Base-by-base conservation (phyloP, 257 asterid genomes). In the Craterostigma plantagineum region DNA sequence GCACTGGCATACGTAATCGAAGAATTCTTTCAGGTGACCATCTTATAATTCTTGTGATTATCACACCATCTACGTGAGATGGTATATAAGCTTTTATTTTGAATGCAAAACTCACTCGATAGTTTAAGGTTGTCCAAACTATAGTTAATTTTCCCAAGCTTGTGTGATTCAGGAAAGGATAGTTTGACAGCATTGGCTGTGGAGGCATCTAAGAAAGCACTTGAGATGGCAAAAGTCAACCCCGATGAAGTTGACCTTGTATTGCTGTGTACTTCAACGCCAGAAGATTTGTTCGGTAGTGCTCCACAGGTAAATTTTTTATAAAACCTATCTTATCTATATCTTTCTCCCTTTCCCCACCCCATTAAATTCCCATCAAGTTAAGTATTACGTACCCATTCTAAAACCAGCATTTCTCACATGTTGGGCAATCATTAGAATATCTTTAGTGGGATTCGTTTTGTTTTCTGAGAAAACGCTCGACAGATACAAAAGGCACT, bases 241-340 rank as follows among this genome's bases (percentile, higher is more conserved):
- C 79, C 92, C 33, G 57, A 57, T 45, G 92, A 81, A 1, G 82
- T 85, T 33, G 91, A 85, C 63, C 92, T 81, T 49, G 62, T 85
- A 18, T 59, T 85, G 53, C 38, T 85, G 64, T 81, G 94, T 49
- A 75, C 91, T 55, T 85, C 96, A 23, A 85, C 96, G 35, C 96
- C 94, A 0, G 96, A 75, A 48, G 94, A 77, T 60, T 63, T 80
- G 34, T 85, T 84, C 53, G 96, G 94, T 38, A 73, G 85, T 63
- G 92, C 94, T 14, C 77, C 96, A 11, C 94, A 84, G 93, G 96
- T 80, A n/a, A n/a, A n/a, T n/a, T n/a, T n/a, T n/a, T n/a, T n/a
- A n/a, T n/a, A n/a, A n/a, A n/a, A n/a, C n/a, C n/a, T n/a, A n/a
- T n/a, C n/a, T n/a, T n/a, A n/a, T n/a, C n/a, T n/a, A n/a, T n/a